Base-by-base conservation (phyloP, 176 grass and related monocot species). In the Aechmea fasciata region DNA sequence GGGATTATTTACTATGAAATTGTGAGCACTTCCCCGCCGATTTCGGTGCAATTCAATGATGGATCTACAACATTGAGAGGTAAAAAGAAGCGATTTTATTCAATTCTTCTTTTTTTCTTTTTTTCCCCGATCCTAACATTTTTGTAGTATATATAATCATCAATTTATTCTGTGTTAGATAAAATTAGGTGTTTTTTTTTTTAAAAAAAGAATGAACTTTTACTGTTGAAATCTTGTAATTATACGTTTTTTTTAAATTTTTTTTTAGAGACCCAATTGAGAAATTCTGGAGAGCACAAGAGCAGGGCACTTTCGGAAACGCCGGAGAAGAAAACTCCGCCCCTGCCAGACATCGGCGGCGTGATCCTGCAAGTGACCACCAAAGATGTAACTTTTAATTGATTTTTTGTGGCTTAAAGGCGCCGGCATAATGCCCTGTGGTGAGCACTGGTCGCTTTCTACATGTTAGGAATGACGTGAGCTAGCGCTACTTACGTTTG, bases 231-330 rank as follows among this genome's bases (percentile, higher is more conserved):
- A 23, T 10, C 14, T 77, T 54, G 52, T 69, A 47, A 48, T 47
- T 22, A 23, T 23, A 28, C 50, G 52, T 22, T 61, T 3, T 48
- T 79, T 47, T 26, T 66, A 11, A 23, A 51, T 67, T 73, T 10
- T 65, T 10, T 65, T 29, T 52, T 68, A 85, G 83, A 63, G 71
- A 12, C 69, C 24, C 49, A 59, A 64, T 72, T 75, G 52, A 57
- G 47, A 68, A 75, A 71, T 15, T 65, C 66, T 24, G 71, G 52
- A 63, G 77, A 80, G 61, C 73, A 85, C 63, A 85, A 85, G 66
- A 85, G 75, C 64, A 80, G 77, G 62, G 73, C 77, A 57, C 57
- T 85, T 25, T 80, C 83, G 1, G 83, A 75, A 62, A 67, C 79
- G 10, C 18, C 69, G 17, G 50, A 84, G 71, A 67, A 67, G 13